phyloP scores from a whole-genome alignment of 2,329 filamentous ascomycete species.

The Colletotrichum australisinense region DNA sequence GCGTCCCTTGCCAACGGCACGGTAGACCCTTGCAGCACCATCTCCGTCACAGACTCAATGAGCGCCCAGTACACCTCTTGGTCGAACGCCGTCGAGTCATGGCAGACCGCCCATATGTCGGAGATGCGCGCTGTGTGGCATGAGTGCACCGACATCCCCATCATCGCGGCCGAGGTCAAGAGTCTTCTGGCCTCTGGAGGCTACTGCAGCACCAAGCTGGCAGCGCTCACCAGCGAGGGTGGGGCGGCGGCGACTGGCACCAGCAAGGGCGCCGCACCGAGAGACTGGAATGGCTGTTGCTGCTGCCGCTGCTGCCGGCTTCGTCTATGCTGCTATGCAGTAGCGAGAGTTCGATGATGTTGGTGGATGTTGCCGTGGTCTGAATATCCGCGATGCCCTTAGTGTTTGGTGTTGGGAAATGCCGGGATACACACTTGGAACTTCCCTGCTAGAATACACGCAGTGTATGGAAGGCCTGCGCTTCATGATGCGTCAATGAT shows the following conservation, averaged over 20 bases:
- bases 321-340: not conserved
- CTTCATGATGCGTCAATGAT: not conserved
- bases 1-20: not conserved
- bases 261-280: not conserved
- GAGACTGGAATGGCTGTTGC: slow-evolving; percentile 2
- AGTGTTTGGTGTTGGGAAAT: no score
- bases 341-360: not conserved
- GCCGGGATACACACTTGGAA: no score
- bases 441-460: no score
- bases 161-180: slow-evolving; percentile 3
- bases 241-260: not conserved
- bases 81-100: not conserved
- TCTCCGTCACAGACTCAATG: not conserved
- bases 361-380: not conserved
- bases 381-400: not conserved
- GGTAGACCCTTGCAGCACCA: not conserved
- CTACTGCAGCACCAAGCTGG: not conserved
- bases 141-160: slow-evolving; percentile 6
- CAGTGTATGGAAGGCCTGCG: no score
- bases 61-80: not conserved
- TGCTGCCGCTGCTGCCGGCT: not conserved
- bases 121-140: not conserved
- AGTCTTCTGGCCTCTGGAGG: not conserved
- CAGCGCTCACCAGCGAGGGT: not conserved
- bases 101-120: not conserved